Conservation (phyloP, 2,329 filamentous ascomycete genomes). For the Fusarium sp. region DNA sequence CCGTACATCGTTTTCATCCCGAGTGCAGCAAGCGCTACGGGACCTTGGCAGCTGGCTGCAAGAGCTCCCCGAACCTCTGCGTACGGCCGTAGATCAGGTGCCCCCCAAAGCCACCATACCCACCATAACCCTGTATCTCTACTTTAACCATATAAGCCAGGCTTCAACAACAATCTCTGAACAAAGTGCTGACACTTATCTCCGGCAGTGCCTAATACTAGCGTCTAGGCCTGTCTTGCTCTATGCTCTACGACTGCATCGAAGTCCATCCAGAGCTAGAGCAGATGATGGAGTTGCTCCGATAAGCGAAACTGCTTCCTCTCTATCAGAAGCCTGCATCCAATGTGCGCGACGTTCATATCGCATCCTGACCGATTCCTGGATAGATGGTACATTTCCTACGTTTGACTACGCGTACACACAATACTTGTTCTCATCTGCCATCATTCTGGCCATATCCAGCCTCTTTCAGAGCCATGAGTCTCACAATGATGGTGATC, state of each 20-base stretch:
- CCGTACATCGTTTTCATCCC: slow-evolving; percentile 22
- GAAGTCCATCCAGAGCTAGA: neutral
- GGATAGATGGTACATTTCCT: slow-evolving; percentile 60
- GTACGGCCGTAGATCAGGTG: slow-evolving; percentile 34
- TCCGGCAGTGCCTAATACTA: slow-evolving; percentile 45
- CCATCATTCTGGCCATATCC: slow-evolving; percentile 59
- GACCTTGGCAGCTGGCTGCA: slow-evolving; percentile 47
- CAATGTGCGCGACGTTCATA: slow-evolving; percentile 60
- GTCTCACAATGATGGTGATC: slow-evolving; percentile 51
- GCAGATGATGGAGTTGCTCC: neutral
- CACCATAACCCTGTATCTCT: slow-evolving; percentile 49
- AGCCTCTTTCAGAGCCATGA: slow-evolving; percentile 50
- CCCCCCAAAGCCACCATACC: slow-evolving; percentile 29
- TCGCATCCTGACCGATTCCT: slow-evolving; percentile 56
- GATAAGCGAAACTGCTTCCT: slow-evolving; percentile 47
- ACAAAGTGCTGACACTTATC: accelerated
- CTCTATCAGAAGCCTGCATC: slow-evolving; percentile 59
- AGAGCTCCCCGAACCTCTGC: slow-evolving; percentile 45
- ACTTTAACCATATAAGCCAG: slow-evolving; percentile 42
- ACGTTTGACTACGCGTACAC: slow-evolving; percentile 61
- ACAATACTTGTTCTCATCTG: slow-evolving; percentile 61
- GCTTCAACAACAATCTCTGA: too few relatives aligned
- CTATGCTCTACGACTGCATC: slow-evolving; percentile 43
- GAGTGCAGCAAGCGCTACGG: slow-evolving; percentile 48
- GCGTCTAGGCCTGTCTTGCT: slow-evolving; percentile 50